Evolutionary conservation across 2,329 filamentous ascomycete species (phyloP).

Genomic region (Clonostachys byssicola): DNA sequence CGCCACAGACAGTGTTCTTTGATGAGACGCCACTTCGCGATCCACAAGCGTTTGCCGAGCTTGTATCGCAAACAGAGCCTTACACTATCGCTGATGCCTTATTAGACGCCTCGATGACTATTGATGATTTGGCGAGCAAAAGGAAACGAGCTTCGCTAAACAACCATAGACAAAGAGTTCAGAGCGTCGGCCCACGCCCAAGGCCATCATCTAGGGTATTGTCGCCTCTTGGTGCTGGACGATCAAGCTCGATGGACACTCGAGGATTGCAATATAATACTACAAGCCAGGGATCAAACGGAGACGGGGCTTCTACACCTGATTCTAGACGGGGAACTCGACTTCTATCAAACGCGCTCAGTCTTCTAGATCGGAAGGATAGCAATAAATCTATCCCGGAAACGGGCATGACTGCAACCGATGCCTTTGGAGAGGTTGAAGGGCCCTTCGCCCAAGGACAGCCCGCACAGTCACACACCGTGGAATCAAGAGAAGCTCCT

Average conservation of each 20-base stretch:
- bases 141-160: slow-evolving; percentile 48
- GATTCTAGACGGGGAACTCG: slow-evolving; percentile 42
- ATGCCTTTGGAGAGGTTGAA: slow-evolving; percentile 57
- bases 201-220: slow-evolving; percentile 16
- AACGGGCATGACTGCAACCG: slow-evolving; percentile 54
- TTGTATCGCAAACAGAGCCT: slow-evolving; percentile 31
- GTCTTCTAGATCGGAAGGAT: slow-evolving; percentile 54
- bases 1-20: slow-evolving; percentile 87
- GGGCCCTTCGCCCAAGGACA: slow-evolving; percentile 41
- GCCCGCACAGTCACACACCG: not conserved
- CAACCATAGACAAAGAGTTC: slow-evolving; percentile 38
- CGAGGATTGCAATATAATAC: slow-evolving; percentile 7
- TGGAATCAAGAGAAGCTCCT: slow-evolving; percentile 8
- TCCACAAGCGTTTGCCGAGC: slow-evolving; percentile 21
- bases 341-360: slow-evolving; percentile 56
- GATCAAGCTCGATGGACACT: slow-evolving; percentile 28
- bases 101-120: slow-evolving; percentile 85
- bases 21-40: slow-evolving; percentile 64
- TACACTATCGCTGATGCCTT: slow-evolving; percentile 89
- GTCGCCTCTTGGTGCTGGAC: slow-evolving; percentile 20
- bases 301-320: slow-evolving; percentile 31
- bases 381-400: slow-evolving; percentile 54
- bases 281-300: no score
- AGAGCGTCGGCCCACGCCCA: slow-evolving; percentile 24
- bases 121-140: slow-evolving; percentile 62